Evolutionary conservation across 2,329 filamentous ascomycete species (phyloP), one percentile per base, ranked within the genome.

Genomic region (Hypomyces perniciosus): DNA sequence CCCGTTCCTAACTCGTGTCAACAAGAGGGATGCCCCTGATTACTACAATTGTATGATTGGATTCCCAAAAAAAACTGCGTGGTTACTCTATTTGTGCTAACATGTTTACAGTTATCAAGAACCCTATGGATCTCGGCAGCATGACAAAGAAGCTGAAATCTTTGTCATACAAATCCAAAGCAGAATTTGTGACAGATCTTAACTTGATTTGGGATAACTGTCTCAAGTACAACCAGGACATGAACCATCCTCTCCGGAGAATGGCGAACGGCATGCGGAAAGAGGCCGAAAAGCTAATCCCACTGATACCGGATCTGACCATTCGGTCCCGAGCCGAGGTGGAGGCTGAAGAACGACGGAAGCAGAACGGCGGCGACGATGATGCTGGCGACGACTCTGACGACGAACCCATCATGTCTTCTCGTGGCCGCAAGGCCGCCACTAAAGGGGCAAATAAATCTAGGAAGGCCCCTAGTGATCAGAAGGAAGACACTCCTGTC

Each of bases 191-290:
- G 28, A 81, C 87, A 31, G 93, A 99, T 65, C 77, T 99, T 8
- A 92, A 95, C 65, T 74, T 97, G 46, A 97, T 99, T 47, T 99
- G 93, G 93, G 83, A 90, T 51, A 99, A 99, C 64, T 99, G 93
- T 66, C 76, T 99, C 50, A 90, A 87, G 62, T 99, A 97, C 69
- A 99, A 99, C 66, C 87, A 89, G 57, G 90, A 95, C 56, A 85
- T 90, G 60, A 84, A 84, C 54, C 90, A 96, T 63, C 89, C 88
- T 28, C 75, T 97, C 45, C 83, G 93, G 40, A 90, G 93, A 64
- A 95, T 96, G 77, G 93, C 93, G 9, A 84, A 95, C 53, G 88
- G 90, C 57, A 97, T 99, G 93, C 84, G 90, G 59, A 97, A 93
- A 66, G 91, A 97, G 70, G 95, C 93, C 1, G 92, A 97, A 70